phyloP scores from a whole-genome alignment of 2,329 filamentous ascomycete genomes.

The Dendrostoma leiphaemia region DNA sequence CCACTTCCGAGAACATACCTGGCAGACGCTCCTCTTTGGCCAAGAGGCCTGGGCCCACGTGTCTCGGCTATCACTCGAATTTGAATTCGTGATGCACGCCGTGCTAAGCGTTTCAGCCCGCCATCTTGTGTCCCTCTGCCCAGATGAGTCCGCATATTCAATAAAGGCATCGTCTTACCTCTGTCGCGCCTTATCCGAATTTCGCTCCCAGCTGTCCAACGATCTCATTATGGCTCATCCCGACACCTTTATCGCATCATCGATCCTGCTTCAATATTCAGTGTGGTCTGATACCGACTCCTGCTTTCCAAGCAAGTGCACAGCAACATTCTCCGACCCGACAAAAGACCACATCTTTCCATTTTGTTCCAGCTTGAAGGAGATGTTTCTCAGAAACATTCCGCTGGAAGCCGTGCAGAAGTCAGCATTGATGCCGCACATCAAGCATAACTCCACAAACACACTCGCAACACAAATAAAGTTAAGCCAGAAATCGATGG shows the following conservation, averaged over 20 bases:
- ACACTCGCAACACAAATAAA: neutral
- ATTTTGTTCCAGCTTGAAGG: slow-evolving; percentile 23
- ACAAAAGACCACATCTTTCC: slow-evolving; percentile 22
- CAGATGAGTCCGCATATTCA: slow-evolving; percentile 12
- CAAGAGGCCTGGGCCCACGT: slow-evolving; percentile 19
- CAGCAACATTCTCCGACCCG: neutral
- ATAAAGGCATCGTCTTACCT: slow-evolving; percentile 18
- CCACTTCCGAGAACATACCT: slow-evolving; percentile 23
- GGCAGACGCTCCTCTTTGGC: slow-evolving; percentile 20
- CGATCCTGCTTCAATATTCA: slow-evolving; percentile 23
- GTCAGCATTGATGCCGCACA: slow-evolving; percentile 8
- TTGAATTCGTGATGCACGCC: slow-evolving; percentile 23
- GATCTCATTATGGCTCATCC: slow-evolving; percentile 16
- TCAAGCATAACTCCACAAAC: neutral
- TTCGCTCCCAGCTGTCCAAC: slow-evolving; percentile 17
- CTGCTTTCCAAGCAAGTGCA: neutral
- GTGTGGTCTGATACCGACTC: slow-evolving; percentile 23
- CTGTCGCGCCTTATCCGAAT: slow-evolving; percentile 18
- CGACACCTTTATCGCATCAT: slow-evolving; percentile 25
- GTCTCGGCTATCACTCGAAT: slow-evolving; percentile 23
- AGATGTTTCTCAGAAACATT: slow-evolving; percentile 21
- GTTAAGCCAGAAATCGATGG: neutral
- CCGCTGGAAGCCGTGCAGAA: slow-evolving; percentile 4
- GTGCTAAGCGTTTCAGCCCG: slow-evolving; percentile 23
- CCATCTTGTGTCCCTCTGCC: slow-evolving; percentile 21